These are phyloP conservation scores for Aspergillus sp. DNA, from an alignment of 2,329 filamentous ascomycete genomes.

Conservation along the genomic window DNA sequence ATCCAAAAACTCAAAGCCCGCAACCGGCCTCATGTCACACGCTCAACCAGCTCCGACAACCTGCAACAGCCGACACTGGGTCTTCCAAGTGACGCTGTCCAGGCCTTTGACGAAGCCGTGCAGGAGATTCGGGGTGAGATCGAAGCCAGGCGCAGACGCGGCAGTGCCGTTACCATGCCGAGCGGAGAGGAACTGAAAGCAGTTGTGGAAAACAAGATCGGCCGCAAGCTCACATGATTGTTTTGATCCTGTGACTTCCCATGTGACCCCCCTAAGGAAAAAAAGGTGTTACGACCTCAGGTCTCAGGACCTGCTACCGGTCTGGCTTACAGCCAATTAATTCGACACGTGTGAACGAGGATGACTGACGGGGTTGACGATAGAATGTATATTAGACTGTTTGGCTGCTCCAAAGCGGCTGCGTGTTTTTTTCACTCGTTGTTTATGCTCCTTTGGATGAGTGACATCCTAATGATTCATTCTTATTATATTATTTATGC, in stretches of 20 bases:
- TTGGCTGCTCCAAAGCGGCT: neutral
- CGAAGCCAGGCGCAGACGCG: constrained; percentile 57
- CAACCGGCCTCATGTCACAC: constrained; percentile 40
- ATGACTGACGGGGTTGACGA: neutral
- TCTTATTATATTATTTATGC: too few species aligned
- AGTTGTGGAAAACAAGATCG: constrained; percentile 54
- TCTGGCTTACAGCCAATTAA: neutral
- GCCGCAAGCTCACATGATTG: constrained; percentile 45
- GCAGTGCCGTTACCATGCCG: constrained; percentile 48
- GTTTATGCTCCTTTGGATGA: too few species aligned
- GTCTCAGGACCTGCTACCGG: neutral
- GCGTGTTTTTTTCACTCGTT: too few species aligned
- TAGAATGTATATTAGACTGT: constrained; percentile 1
- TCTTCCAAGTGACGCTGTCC: constrained; percentile 72
- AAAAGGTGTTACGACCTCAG: neutral
- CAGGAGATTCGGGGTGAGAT: constrained; percentile 74
- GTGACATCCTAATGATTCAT: too few species aligned
- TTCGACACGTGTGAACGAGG: neutral
- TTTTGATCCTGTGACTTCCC: neutral
- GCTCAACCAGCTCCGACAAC: constrained; percentile 61
- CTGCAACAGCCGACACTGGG: constrained; percentile 70
- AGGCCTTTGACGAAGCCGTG: constrained; percentile 76
- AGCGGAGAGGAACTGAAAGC: constrained; percentile 54
- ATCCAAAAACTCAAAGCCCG: constrained; percentile 62
- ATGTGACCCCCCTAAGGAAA: neutral